Conservation (phyloP, 106 monocot species). For the Dendrobium nobile region DNA sequence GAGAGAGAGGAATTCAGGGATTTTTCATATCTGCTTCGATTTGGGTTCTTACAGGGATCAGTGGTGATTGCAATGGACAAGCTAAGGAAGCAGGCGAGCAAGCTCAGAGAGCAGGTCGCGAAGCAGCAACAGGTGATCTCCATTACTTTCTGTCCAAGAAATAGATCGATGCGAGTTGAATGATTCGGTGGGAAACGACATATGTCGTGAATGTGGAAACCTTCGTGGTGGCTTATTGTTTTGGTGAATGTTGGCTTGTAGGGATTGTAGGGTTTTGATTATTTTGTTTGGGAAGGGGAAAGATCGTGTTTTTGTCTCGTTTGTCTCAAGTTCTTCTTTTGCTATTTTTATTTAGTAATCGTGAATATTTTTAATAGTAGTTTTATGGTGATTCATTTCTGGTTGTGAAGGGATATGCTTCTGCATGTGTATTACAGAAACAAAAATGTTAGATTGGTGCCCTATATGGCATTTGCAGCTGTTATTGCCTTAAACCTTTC, state of each 20-base stretch:
- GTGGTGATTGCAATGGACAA: constrained; percentile 33
- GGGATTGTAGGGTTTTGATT: not conserved
- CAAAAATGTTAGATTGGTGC: not conserved
- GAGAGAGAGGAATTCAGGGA: not conserved
- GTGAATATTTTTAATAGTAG: not conserved
- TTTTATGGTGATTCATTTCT: not conserved
- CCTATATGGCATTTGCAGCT: not conserved
- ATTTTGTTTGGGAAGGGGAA: not conserved
- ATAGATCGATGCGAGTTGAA: not conserved
- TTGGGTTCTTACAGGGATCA: not conserved
- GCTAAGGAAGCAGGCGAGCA: constrained; percentile 62
- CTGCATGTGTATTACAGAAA: too few species aligned
- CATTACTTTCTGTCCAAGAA: not conserved
- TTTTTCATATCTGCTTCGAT: not conserved
- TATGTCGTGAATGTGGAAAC: not conserved
- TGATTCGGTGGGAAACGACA: not conserved
- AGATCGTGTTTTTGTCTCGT: not conserved
- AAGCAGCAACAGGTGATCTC: constrained; percentile 62
- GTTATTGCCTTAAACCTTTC: not conserved
- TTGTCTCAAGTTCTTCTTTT: not conserved
- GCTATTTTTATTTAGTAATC: not conserved
- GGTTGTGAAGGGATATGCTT: not conserved
- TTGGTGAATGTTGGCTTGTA: not conserved
- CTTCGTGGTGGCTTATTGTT: not conserved
- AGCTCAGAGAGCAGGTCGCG: constrained; percentile 59